phyloP scores from a whole-genome alignment of 2,329 filamentous ascomycete genomes.

The Nemania sp. region DNA sequence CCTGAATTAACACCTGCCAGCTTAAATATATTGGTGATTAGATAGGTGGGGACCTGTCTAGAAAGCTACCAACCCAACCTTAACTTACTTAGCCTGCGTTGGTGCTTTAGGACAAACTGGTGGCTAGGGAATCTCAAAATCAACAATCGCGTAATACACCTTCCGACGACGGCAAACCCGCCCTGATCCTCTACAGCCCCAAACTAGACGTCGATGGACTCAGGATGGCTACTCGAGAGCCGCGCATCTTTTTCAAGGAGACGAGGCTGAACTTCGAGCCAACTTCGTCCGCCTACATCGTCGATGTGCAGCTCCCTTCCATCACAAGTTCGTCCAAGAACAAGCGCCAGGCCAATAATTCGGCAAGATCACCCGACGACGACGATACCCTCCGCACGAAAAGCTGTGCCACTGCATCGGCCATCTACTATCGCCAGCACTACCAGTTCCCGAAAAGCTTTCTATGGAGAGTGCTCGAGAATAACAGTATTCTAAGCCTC shows the following conservation, averaged over 20 bases:
- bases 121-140: constrained; percentile 1
- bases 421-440: constrained; percentile 85
- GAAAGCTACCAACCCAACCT: too few relatives aligned
- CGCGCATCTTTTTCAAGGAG: constrained; percentile 83
- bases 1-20: constrained; percentile 21
- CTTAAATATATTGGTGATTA: background rate
- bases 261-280: constrained; percentile 86
- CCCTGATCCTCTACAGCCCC: constrained; percentile 39
- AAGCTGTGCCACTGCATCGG: constrained; percentile 81
- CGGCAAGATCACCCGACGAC: constrained; percentile 60
- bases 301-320: constrained; percentile 76
- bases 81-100: background rate
- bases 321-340: constrained; percentile 60
- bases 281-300: constrained; percentile 73
- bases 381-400: constrained; percentile 80
- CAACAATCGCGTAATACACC: constrained; percentile 38
- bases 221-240: constrained; percentile 73
- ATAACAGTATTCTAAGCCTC: constrained; percentile 83
- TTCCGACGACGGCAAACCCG: constrained; percentile 26
- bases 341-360: constrained; percentile 57
- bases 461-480: constrained; percentile 89
- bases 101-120: background rate
- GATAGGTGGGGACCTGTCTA: too few relatives aligned
- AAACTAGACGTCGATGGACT: constrained; percentile 65
- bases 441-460: constrained; percentile 84